These are phyloP conservation scores for Albugo laibachii DNA, from an alignment of 352 stramenopile species.

Conservation along the genomic window DNA sequence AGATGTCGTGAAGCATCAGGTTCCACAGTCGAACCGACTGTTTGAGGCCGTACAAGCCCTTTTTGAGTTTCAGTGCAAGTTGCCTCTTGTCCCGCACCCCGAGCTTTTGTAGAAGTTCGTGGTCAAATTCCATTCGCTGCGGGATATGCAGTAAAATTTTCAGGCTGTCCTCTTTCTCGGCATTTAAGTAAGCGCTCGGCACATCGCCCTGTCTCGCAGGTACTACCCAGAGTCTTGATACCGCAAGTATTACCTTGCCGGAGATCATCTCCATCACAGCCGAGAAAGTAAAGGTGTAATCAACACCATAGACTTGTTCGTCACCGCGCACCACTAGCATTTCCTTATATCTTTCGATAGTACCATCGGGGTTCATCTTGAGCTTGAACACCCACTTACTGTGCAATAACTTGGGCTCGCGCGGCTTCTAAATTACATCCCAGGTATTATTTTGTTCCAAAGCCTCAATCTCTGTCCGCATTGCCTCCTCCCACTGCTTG, in stretches of 20 bases:
- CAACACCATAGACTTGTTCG: neutral
- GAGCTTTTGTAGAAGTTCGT: too few relatives aligned
- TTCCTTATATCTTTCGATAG: conserved; percentile 4
- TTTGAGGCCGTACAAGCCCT: conserved; percentile 2
- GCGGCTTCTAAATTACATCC: neutral
- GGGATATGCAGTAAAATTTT: neutral
- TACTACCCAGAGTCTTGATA: too few relatives aligned
- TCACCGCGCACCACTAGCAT: conserved; percentile 1
- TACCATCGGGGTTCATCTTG: conserved; percentile 1
- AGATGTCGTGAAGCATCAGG: too few relatives aligned
- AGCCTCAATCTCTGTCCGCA: neutral
- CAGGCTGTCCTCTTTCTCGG: neutral
- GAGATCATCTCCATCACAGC: too few relatives aligned
- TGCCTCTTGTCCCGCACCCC: too few relatives aligned
- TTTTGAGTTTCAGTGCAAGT: neutral
- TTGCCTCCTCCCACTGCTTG: neutral
- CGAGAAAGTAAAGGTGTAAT: too few relatives aligned
- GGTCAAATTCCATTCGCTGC: too few relatives aligned
- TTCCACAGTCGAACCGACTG: conserved; percentile 2
- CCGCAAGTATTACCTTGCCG: conserved; percentile 2
- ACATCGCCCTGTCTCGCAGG: conserved; percentile 2
- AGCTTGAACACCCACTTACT: conserved; percentile 5
- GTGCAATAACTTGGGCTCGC: neutral
- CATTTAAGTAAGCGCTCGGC: conserved; percentile 2
- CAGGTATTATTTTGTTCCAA: neutral